A percentile compares a stretch with the other conserved stretches of the same genome.
These are phyloP conservation scores for Lagenidium giganteum DNA, from an alignment of 352 stramenopile genomes.

Conservation along the genomic window DNA sequence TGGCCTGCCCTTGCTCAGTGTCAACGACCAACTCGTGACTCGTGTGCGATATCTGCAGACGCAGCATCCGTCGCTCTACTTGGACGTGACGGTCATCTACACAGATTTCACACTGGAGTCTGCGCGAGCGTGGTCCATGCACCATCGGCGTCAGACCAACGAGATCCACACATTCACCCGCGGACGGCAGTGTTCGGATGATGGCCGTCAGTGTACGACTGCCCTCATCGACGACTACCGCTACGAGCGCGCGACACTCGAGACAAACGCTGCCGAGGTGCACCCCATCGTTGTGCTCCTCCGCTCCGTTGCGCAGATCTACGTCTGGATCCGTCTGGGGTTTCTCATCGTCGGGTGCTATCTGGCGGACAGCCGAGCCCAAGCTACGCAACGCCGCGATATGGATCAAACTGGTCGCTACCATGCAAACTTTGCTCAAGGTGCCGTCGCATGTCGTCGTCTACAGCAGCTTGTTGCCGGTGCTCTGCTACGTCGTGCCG, in stretches of 20 bases:
- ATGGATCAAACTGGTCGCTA: neutral
- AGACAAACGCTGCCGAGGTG: conserved; percentile 6
- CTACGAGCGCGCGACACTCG: conserved; percentile 13
- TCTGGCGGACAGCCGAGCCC: conserved; percentile 1
- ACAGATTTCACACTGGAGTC: conserved; percentile 3
- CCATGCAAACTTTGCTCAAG: conserved; percentile 5
- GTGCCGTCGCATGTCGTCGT: conserved; percentile 22
- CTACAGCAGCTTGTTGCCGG: conserved; percentile 21
- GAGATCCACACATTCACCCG: conserved; percentile 15
- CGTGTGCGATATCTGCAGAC: too few relatives aligned
- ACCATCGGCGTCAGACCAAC: conserved; percentile 8
- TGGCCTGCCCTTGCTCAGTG: too few relatives aligned
- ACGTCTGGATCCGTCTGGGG: conserved; percentile 14
- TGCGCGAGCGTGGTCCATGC: too few relatives aligned
- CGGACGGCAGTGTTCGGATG: neutral
- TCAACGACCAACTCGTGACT: too few relatives aligned
- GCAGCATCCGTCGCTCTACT: conserved; percentile 2
- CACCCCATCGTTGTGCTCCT: neutral
- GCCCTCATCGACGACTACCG: conserved; percentile 20
- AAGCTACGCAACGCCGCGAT: neutral
- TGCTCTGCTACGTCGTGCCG: conserved; percentile 19
- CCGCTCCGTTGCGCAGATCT: conserved; percentile 7
- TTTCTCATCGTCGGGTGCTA: conserved; percentile 2
- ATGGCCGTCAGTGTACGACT: too few relatives aligned
- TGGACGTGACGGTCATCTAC: conserved; percentile 10